A percentile compares a stretch with the other conserved stretches of the same genome.
Evolutionary conservation across 208 protist genomes (phyloP).

Genomic region (Angomonas ambiguus): DNA sequence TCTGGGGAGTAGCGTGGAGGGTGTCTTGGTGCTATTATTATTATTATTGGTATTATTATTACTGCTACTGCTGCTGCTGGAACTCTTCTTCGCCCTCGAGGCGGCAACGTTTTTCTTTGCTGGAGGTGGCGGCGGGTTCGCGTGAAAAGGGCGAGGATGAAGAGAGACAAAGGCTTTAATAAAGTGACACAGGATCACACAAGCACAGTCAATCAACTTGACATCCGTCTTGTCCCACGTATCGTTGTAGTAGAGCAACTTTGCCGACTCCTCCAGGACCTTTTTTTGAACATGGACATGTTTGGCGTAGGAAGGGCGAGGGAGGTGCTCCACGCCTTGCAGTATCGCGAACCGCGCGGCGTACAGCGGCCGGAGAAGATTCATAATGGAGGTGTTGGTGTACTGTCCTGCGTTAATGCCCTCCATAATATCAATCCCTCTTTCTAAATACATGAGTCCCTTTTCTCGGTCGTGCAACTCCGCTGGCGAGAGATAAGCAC

Average conservation of each 20-base stretch:
- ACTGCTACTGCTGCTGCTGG: neutral
- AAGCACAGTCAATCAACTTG: conserved; percentile 61
- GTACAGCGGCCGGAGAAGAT: conserved; percentile 54
- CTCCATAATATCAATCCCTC: conserved; percentile 75
- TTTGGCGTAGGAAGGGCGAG: conserved; percentile 41
- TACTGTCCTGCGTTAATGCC: conserved; percentile 35
- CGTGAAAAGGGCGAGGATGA: conserved; percentile 56
- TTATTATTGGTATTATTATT: neutral
- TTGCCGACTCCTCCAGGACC: conserved; percentile 55
- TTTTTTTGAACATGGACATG: conserved; percentile 49
- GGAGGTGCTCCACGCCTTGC: conserved; percentile 67
- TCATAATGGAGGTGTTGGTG: conserved; percentile 22
- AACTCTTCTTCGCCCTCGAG: neutral
- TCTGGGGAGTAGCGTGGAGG: neutral
- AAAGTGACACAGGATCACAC: conserved; percentile 75
- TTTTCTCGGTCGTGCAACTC: conserved; percentile 45
- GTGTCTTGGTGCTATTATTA: neutral
- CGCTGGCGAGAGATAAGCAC: conserved; percentile 9
- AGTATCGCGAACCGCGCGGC: conserved; percentile 76
- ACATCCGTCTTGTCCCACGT: conserved; percentile 63
- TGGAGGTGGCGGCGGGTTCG: conserved; percentile 24
- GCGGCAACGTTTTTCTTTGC: no score
- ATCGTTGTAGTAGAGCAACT: conserved; percentile 70
- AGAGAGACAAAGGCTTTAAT: conserved; percentile 68
- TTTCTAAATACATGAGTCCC: conserved; percentile 47